Evolutionary conservation across 441 rosid genomes (phyloP).

Genomic region (Croton setiger): DNA sequence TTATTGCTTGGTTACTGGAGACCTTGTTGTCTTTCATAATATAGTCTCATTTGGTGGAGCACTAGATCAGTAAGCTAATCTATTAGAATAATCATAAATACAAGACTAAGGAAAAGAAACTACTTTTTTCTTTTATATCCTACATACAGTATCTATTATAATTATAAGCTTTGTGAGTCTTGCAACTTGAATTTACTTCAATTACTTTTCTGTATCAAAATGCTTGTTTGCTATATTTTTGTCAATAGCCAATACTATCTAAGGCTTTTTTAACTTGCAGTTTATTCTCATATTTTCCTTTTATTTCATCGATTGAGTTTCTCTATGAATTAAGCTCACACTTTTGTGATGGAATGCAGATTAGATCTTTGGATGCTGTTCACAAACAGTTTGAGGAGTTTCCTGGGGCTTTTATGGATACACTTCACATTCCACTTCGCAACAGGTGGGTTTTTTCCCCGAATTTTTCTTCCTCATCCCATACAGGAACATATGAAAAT

Average conservation of each 20-base stretch:
- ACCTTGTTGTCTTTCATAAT: too few relatives aligned
- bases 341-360: constrained; percentile 41
- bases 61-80: too few relatives aligned
- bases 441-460: constrained; percentile 38
- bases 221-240: not conserved
- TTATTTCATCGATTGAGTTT: constrained; percentile 1
- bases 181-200: not conserved
- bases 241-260: not conserved
- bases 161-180: not conserved
- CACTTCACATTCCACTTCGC: constrained; percentile 56
- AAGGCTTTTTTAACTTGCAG: not conserved
- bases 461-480: not conserved
- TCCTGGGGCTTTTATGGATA: constrained; percentile 74
- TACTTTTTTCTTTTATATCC: not conserved
- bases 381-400: constrained; percentile 84
- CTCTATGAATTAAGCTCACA: constrained; percentile 3
- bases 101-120: not conserved
- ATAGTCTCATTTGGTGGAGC: too few relatives aligned
- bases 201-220: not conserved
- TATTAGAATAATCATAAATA: too few relatives aligned
- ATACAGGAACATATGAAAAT: not conserved
- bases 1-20: too few relatives aligned
- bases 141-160: not conserved
- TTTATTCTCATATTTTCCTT: not conserved
- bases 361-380: constrained; percentile 86